Percentiles rank a stretch among this genome's conserved stretches.
Evolutionary conservation across 2,329 filamentous ascomycete genomes (phyloP).

Genomic region (Hyphodiscus sp.): DNA sequence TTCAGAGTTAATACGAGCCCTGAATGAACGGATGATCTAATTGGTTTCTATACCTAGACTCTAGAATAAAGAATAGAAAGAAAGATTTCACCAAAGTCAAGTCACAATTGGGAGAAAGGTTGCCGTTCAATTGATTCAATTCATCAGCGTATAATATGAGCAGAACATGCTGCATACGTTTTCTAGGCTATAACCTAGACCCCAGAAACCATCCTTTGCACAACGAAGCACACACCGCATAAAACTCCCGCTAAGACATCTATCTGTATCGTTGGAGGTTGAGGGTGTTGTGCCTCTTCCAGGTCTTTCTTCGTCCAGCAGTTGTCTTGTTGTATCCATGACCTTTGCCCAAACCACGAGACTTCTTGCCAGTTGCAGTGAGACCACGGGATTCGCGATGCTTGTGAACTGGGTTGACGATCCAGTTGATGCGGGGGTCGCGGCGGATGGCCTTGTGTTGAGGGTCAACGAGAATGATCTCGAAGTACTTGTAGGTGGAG

Average conservation of each 20-base stretch:
- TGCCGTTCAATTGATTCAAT: constrained; percentile 6
- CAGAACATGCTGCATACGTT: constrained; percentile 19
- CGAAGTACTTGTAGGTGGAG: constrained; percentile 99
- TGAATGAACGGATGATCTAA: background rate
- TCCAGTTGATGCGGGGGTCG: constrained; percentile 99
- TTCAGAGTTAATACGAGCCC: constrained; percentile 10
- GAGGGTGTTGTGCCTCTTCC: constrained; percentile 99
- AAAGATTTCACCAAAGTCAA: background rate
- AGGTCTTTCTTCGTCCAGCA: constrained; percentile 97
- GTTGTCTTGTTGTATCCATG: constrained; percentile 99
- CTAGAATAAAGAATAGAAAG: background rate
- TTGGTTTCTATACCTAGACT: background rate
- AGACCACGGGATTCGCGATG: constrained; percentile 97
- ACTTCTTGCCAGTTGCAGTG: constrained; percentile 98
- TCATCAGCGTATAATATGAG: constrained; percentile 18
- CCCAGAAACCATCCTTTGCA: constrained; percentile 21
- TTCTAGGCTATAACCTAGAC: constrained; percentile 19
- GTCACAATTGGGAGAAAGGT: background rate
- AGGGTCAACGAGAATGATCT: constrained; percentile 99
- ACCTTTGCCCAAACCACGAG: constrained; percentile 98
- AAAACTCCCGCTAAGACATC: constrained; percentile 26
- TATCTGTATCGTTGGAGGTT: constrained; percentile 98
- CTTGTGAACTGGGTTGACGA: constrained; percentile 99
- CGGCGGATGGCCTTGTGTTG: constrained; percentile 99
- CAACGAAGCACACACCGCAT: constrained; percentile 18